Percentiles rank a stretch among this genome's conserved stretches.
phyloP scores from a whole-genome alignment of 306 rosid genomes.

The Lithocarpus polystachyus region DNA sequence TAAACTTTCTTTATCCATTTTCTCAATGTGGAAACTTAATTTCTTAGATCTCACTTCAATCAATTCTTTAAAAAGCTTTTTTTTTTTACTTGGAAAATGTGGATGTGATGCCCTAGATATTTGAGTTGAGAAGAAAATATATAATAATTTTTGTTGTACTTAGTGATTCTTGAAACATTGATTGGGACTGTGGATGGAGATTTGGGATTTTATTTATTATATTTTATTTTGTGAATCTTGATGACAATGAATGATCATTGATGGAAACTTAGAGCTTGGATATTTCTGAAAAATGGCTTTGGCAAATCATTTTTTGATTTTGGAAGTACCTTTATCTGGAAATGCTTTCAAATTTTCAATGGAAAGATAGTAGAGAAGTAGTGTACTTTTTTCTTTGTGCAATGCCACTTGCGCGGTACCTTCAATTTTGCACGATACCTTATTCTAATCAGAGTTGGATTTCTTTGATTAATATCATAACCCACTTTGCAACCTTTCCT shows the following conservation, averaged over 20 bases:
- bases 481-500: no score
- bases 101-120: background rate
- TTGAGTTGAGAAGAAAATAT: background rate
- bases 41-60: background rate
- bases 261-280: background rate
- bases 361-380: no score
- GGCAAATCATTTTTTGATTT: background rate
- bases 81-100: background rate
- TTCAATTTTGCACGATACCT: background rate
- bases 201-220: no score
- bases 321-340: background rate
- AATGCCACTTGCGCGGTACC: background rate
- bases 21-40: background rate
- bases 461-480: background rate
- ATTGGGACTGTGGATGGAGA: background rate
- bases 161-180: background rate
- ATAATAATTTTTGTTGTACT: background rate
- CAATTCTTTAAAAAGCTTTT: background rate
- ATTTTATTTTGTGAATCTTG: background rate
- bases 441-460: background rate
- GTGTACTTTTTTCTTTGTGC: background rate
- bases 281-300: background rate
- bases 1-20: slow-evolving; percentile 24
- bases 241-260: background rate
- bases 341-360: background rate